Evolutionary conservation across 495 filamentous ascomycete species (phyloP), one percentile per base, ranked within the genome.

Genomic region (Xylaria bambusicola): DNA sequence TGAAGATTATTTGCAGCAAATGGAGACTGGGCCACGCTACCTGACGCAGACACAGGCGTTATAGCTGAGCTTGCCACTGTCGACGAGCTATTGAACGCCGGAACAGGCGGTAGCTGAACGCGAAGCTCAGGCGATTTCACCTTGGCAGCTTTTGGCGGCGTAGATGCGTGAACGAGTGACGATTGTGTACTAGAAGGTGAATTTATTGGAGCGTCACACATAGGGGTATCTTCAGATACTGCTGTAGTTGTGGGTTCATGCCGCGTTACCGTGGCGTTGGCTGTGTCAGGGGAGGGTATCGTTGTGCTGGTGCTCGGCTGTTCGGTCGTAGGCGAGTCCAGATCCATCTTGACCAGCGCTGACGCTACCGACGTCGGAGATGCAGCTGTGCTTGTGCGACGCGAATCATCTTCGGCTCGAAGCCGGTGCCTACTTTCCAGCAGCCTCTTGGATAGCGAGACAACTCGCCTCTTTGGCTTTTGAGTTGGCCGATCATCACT

Each of bases 11-110:
- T 61, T 18, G 65, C 67, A 4, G 75, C 72, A 50, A 81, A 78
- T 15, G 86, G 82, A 0, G 87, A 86, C 40, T 85, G 84, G 0
- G 75, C 62, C 1, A 75, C 40, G 10, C 78, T 72, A 33, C 74
- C 71, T 10, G 66, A 71, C 1, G 79, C 71, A 24, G 80, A 80
- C 27, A 71, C 29, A 12, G 82, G 75, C 9, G 79, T 82, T 1
- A 73, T 72, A 5, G 70, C 62, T 13, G 73, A 70, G 21, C 65
- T 68, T 8, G 70, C 50, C 5, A 58, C 58, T n/a, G n/a, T n/a
- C 0, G 73, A 64, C 3, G 63, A 53, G 42, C 58, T 71, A 31
- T 60, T 74, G 31, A 76, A 75, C 3, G 70, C 72, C 2, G 73
- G 75, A 10, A 80, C 74, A 12, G 76, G 73, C 2, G 82, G 81